Evolutionary conservation across 352 stramenopile genomes (phyloP).

Genomic region (Phytopythium delawarense): DNA sequence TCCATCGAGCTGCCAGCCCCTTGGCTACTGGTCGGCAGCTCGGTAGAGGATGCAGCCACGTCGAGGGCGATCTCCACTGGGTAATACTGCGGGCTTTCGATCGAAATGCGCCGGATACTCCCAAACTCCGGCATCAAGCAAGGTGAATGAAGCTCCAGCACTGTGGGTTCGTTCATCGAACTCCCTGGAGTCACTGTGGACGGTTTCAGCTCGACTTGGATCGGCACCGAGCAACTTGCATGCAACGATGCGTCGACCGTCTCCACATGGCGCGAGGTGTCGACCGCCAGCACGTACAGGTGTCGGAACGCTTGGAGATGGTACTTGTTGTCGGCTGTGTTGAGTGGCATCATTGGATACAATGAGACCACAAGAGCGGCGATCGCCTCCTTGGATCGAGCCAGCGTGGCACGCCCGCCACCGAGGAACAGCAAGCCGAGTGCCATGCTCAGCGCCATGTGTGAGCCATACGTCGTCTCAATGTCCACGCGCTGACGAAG

Average conservation of each 20-base stretch:
- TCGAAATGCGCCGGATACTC: slow-evolving; percentile 48
- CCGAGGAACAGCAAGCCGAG: slow-evolving; percentile 97
- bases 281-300: slow-evolving; percentile 86
- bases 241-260: slow-evolving; percentile 71
- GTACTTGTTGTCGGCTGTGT: slow-evolving; percentile 94
- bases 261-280: slow-evolving; percentile 65
- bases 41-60: background rate
- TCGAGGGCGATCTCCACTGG: slow-evolving; percentile 56
- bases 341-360: slow-evolving; percentile 91
- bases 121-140: slow-evolving; percentile 67
- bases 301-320: slow-evolving; percentile 88
- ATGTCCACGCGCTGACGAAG: slow-evolving; percentile 71
- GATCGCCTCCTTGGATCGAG: slow-evolving; percentile 86
- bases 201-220: slow-evolving; percentile 38
- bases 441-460: slow-evolving; percentile 93
- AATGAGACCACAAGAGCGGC: slow-evolving; percentile 93
- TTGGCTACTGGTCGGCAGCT: background rate
- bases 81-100: slow-evolving; percentile 53
- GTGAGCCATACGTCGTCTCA: slow-evolving; percentile 92
- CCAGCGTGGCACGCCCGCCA: slow-evolving; percentile 92
- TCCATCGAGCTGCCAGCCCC: background rate
- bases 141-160: slow-evolving; percentile 36
- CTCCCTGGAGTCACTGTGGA: background rate
- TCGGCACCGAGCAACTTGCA: slow-evolving; percentile 34
- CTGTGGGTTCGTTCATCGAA: background rate